phyloP scores from a whole-genome alignment of 2,329 filamentous ascomycete species.

The Fonsecaea nubica region DNA sequence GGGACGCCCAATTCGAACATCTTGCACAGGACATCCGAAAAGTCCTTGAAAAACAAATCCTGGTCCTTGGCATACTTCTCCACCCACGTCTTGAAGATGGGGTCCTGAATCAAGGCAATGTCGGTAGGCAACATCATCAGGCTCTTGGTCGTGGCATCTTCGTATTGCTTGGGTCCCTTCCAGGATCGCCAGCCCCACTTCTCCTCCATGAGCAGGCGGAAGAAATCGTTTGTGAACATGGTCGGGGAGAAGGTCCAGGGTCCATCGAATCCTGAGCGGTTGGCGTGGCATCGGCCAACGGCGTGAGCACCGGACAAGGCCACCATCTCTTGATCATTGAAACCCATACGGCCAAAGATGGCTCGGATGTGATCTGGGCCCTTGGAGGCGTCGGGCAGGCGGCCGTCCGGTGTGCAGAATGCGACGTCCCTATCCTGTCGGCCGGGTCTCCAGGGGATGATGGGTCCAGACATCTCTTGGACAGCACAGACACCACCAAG shows the following conservation, averaged over 20 bases:
- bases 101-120: slow-evolving; percentile 85
- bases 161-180: slow-evolving; percentile 88
- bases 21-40: slow-evolving; percentile 76
- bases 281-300: slow-evolving; percentile 79
- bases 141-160: slow-evolving; percentile 84
- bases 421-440: slow-evolving; percentile 78
- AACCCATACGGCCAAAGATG: slow-evolving; percentile 97
- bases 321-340: slow-evolving; percentile 96
- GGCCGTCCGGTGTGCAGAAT: slow-evolving; percentile 92
- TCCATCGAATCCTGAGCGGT: slow-evolving; percentile 85
- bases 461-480: slow-evolving; percentile 93
- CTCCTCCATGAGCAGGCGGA: slow-evolving; percentile 82
- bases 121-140: slow-evolving; percentile 99
- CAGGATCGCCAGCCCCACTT: slow-evolving; percentile 93
- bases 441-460: slow-evolving; percentile 86
- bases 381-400: slow-evolving; percentile 82
- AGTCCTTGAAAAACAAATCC: slow-evolving; percentile 92
- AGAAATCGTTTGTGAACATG: slow-evolving; percentile 94
- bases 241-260: slow-evolving; percentile 94
- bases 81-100: slow-evolving; percentile 78
- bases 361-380: slow-evolving; percentile 80
- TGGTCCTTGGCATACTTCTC: slow-evolving; percentile 92
- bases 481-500: slow-evolving; percentile 82
- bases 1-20: slow-evolving; percentile 95
- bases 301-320: slow-evolving; percentile 86